phyloP scores from a whole-genome alignment of 192 early-diverging fungal genomes.

The Diversispora epigaea region DNA sequence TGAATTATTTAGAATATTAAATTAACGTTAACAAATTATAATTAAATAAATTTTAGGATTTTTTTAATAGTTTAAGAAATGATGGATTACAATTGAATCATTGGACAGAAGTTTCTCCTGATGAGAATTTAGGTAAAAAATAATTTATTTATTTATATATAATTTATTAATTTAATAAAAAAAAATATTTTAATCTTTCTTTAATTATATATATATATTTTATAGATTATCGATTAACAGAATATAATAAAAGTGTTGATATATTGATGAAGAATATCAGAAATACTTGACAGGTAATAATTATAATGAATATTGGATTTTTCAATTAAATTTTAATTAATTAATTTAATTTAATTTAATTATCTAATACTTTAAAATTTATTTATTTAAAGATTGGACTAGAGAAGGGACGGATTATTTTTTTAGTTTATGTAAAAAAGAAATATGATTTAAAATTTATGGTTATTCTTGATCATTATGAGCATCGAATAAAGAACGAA shows the following conservation, averaged over 20 bases:
- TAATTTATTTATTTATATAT: neutral
- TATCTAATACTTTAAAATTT: neutral
- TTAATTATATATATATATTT: no score
- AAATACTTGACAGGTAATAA: conserved; percentile 63
- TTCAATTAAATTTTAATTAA: neutral
- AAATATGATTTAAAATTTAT: conserved; percentile 79
- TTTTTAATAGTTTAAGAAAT: neutral
- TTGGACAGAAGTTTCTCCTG: no score
- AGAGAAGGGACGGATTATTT: conserved; percentile 71
- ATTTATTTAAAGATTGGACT: conserved; percentile 56
- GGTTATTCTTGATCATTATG: conserved; percentile 84
- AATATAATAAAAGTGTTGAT: conserved; percentile 72
- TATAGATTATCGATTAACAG: conserved; percentile 75
- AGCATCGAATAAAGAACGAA: conserved; percentile 50
- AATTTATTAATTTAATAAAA: conserved; percentile 11
- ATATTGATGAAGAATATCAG: conserved; percentile 86
- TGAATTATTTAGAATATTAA: no score
- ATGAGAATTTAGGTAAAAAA: no score
- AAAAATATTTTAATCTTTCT: no score
- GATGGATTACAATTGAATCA: no score
- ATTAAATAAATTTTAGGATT: no score
- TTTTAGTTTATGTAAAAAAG: conserved; percentile 67
- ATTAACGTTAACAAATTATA: no score
- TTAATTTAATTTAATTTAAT: neutral
- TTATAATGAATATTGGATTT: neutral